Percentiles rank a stretch among this genome's conserved stretches.
Conservation (phyloP, 2,329 filamentous ascomycete species). For the Ceratocystis lukuohia region DNA sequence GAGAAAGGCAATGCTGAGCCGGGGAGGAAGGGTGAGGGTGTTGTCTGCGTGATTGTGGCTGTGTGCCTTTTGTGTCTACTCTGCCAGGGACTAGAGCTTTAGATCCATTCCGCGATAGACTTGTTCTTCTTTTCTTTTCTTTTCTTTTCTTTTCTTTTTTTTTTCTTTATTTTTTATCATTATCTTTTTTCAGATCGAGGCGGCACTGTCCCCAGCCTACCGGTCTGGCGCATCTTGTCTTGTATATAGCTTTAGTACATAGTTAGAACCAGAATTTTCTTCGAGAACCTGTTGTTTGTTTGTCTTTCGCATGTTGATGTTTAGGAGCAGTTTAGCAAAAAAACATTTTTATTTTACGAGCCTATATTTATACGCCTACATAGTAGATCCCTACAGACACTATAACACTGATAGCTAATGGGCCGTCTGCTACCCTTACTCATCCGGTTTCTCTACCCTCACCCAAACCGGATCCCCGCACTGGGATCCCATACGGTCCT, state of each 20-base stretch:
- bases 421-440: background rate
- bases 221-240: background rate
- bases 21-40: background rate
- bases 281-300: conserved; percentile 5
- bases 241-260: conserved; percentile 2
- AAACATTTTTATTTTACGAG: background rate
- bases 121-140: background rate
- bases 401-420: background rate
- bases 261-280: background rate
- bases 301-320: background rate
- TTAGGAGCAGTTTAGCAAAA: background rate
- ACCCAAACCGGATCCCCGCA: conserved; percentile 20
- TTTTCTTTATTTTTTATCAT: background rate
- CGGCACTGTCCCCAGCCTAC: conserved; percentile 23
- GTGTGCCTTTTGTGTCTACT: no score
- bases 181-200: background rate
- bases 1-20: no score
- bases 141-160: background rate
- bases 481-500: conserved; percentile 17
- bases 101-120: background rate
- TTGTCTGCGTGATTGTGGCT: background rate
- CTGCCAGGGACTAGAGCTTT: background rate
- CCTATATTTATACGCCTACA: background rate
- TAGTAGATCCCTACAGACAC: background rate
- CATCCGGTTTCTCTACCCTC: conserved; percentile 16